phyloP scores from a whole-genome alignment of 371 early-diverging fungal genomes.

The Umbelopsis sp. region DNA sequence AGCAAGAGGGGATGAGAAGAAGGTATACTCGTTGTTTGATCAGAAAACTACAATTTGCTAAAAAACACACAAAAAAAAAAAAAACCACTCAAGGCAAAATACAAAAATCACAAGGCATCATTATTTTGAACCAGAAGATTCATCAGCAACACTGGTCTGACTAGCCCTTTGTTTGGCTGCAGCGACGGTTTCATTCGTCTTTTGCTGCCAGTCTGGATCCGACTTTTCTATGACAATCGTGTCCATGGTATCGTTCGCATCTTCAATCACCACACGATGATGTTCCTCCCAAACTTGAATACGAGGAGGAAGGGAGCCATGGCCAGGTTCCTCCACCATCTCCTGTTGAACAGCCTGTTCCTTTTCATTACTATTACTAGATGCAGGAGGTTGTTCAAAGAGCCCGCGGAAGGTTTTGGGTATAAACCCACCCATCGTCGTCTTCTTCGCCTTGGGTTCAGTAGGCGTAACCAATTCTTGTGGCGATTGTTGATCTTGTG shows the following conservation, averaged over 20 bases:
- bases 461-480: background rate
- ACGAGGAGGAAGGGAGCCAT: constrained; percentile 24
- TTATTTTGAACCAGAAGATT: background rate
- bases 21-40: too few species aligned
- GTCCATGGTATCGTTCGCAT: constrained; percentile 29
- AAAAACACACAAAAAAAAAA: too few species aligned
- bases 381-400: constrained; percentile 3
- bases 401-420: constrained; percentile 1
- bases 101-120: background rate
- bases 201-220: constrained; percentile 33
- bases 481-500: background rate
- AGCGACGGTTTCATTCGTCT: constrained; percentile 27
- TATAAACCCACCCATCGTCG: background rate
- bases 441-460: background rate
- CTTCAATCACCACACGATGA: constrained; percentile 38
- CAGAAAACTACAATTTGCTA: too few species aligned
- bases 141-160: background rate
- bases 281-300: constrained; percentile 50
- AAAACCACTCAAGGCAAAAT: too few species aligned
- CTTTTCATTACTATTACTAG: background rate
- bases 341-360: background rate
- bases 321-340: background rate
- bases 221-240: constrained; percentile 34
- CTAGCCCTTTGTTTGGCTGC: background rate
- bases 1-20: too few species aligned